Conservation (phyloP, 1,284 basidiomycete genomes). For the Melampsora larici-populina region DNA sequence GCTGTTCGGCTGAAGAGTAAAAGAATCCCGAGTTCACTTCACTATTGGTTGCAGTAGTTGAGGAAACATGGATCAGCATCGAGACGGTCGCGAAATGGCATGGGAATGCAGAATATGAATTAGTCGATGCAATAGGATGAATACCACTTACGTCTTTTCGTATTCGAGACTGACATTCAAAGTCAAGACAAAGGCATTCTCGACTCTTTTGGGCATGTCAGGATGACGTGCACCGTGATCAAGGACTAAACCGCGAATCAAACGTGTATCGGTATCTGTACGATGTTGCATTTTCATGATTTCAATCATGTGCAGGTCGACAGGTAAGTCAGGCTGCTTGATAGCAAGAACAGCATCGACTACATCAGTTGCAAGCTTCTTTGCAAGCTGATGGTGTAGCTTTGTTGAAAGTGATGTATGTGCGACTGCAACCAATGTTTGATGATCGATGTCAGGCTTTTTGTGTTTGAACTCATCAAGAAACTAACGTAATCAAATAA, state of each 20-base stretch:
- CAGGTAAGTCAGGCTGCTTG: constrained; percentile 74
- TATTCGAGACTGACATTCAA: constrained; percentile 98
- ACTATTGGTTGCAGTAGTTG: constrained; percentile 56
- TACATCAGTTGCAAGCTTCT: constrained; percentile 83
- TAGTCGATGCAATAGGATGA: background rate
- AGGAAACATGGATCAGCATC: background rate
- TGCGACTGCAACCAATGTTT: constrained; percentile 86
- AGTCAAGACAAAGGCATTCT: constrained; percentile 93
- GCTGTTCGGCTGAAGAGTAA: constrained; percentile 96
- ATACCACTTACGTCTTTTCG: constrained; percentile 84
- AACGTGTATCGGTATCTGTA: constrained; percentile 94
- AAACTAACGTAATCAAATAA: constrained; percentile 59
- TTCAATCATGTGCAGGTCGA: constrained; percentile 99
- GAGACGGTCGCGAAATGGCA: no score
- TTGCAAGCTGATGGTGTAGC: constrained; percentile 75
- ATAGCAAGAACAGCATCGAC: constrained; percentile 94
- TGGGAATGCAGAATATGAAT: background rate
- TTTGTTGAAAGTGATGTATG: constrained; percentile 94
- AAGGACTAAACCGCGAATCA: constrained; percentile 89
- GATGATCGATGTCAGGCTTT: constrained; percentile 68
- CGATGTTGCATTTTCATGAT: constrained; percentile 99
- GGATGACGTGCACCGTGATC: constrained; percentile 93
- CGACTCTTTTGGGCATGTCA: constrained; percentile 97
- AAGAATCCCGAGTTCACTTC: constrained; percentile 99
- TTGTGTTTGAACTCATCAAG: constrained; percentile 78